These are phyloP conservation scores for Tolypocladium sp. DNA, from an alignment of 2,329 filamentous ascomycete species.

Conservation along the genomic window DNA sequence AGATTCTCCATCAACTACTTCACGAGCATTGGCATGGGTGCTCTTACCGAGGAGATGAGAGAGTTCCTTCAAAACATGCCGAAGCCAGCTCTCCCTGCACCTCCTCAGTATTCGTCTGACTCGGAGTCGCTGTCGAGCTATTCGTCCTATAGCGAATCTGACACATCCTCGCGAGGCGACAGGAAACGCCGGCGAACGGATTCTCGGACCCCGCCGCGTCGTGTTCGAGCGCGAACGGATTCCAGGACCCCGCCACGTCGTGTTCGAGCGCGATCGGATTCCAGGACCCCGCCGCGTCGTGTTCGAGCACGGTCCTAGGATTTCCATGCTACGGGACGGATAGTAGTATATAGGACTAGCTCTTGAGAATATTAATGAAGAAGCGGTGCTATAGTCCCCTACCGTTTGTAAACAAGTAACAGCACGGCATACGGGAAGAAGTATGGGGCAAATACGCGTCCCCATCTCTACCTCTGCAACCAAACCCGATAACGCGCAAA, in stretches of 20 bases:
- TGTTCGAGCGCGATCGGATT: neutral
- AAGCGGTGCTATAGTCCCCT: neutral
- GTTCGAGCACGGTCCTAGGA: neutral
- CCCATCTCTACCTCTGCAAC: conserved; percentile 13
- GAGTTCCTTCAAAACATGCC: conserved; percentile 83
- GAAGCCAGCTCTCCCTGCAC: conserved; percentile 67
- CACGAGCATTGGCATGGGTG: conserved; percentile 93
- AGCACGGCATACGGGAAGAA: neutral
- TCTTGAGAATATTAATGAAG: neutral
- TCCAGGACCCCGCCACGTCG: neutral
- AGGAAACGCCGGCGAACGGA: neutral
- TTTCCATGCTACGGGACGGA: no score
- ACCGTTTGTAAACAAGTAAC: neutral
- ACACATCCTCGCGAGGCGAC: neutral
- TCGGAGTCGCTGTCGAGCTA: conserved; percentile 71
- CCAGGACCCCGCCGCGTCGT: neutral
- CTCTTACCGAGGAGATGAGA: conserved; percentile 89
- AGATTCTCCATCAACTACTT: conserved; percentile 99
- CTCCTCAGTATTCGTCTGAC: conserved; percentile 53
- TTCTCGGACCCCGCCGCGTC: neutral
- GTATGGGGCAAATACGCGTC: neutral
- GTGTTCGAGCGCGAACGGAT: neutral
- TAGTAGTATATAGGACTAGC: neutral
- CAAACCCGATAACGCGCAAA: conserved; percentile 22
- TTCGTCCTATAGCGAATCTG: conserved; percentile 50